Base-by-base conservation (phyloP, 2,329 filamentous ascomycete genomes). In the Aspergillus amoenus region DNA sequence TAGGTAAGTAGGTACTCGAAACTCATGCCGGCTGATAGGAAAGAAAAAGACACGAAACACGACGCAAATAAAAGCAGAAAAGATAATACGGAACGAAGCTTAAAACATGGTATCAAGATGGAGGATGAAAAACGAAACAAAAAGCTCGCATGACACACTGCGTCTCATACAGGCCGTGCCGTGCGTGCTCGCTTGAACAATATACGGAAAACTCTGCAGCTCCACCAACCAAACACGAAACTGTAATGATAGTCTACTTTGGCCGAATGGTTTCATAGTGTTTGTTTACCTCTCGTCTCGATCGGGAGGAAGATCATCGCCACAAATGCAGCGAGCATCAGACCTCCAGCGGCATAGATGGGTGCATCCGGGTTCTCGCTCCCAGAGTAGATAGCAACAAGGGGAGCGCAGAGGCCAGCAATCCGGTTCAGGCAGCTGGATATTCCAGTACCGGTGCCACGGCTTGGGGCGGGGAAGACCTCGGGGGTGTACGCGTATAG, bases 401-500 rank as follows among this genome's bases (percentile, higher is more conserved):
- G 71, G 0, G 77, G 77, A 1, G 77, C 77, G 58, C 76, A 74
- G 5, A 79, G 71, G 52, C 77, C 77, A 2, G 71, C 68, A 18
- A 79, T 74, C 40, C 78, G 74, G 61, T 79, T 79, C 42, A 80
- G 63, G 55, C 73, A 78, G 57, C 74, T 76, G 22, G 74, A 70
- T 41, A 79, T 77, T 41, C 82, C 81, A 2, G 79, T 81, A 5
- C 81, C 84, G 0, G 82, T 84, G 3, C 82, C 83, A 0, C 83
- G 74, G 44, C 82, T 75, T 0, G 82, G 80, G 2, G 79, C 81
- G 0, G 82, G 82, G 68, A 86, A 85, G 0, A 81, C 81, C 62
- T 86, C 82, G 0, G 83, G 83, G 0, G 83, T 85, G 69, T 84
- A 84, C 0, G 82, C 81, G 64, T 82, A 85, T 2, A 85, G 68